phyloP scores from a whole-genome alignment of 495 filamentous ascomycete species.

The Lasiosphaeriaceae sp. region DNA sequence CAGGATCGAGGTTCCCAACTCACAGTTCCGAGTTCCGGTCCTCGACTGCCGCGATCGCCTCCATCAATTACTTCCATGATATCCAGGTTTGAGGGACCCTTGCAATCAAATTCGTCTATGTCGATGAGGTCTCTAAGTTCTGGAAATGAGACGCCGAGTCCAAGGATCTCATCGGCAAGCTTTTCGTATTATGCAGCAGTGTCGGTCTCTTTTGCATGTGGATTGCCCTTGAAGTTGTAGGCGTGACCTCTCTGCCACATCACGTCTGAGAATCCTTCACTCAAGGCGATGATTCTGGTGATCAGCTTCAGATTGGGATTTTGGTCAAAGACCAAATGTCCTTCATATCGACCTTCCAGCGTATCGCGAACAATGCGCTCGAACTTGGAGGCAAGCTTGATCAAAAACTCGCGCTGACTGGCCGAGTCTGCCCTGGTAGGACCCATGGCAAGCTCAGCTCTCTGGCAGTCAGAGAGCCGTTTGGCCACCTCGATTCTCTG shows the following conservation, averaged over 20 bases:
- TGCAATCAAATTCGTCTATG: not conserved
- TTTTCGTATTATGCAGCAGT: not conserved
- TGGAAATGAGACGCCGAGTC: slow-evolving; percentile 7
- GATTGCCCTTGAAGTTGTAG: slow-evolving; percentile 26
- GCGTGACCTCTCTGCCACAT: slow-evolving; percentile 38
- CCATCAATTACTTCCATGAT: slow-evolving; percentile 28
- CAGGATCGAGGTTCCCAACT: no score
- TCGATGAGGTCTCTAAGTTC: slow-evolving; percentile 25
- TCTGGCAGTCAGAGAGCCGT: slow-evolving; percentile 31
- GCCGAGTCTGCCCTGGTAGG: slow-evolving; percentile 24
- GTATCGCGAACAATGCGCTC: slow-evolving; percentile 6
- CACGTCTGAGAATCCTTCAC: slow-evolving; percentile 38
- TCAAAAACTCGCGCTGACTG: slow-evolving; percentile 25
- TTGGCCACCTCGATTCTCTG: slow-evolving; percentile 44
- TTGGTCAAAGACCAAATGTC: slow-evolving; percentile 35
- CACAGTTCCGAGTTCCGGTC: slow-evolving; percentile 26
- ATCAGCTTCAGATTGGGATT: slow-evolving; percentile 34
- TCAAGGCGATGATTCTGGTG: slow-evolving; percentile 41
- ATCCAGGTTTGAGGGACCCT: not conserved
- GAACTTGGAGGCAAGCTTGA: slow-evolving; percentile 9
- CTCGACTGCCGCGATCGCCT: slow-evolving; percentile 24
- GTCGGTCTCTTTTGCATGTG: not conserved
- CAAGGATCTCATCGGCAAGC: not conserved
- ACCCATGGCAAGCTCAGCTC: slow-evolving; percentile 44
- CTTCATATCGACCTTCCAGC: slow-evolving; percentile 37